These are phyloP conservation scores for Coemansia furcata DNA, from an alignment of 192 early-diverging fungal species.

Conservation along the genomic window DNA sequence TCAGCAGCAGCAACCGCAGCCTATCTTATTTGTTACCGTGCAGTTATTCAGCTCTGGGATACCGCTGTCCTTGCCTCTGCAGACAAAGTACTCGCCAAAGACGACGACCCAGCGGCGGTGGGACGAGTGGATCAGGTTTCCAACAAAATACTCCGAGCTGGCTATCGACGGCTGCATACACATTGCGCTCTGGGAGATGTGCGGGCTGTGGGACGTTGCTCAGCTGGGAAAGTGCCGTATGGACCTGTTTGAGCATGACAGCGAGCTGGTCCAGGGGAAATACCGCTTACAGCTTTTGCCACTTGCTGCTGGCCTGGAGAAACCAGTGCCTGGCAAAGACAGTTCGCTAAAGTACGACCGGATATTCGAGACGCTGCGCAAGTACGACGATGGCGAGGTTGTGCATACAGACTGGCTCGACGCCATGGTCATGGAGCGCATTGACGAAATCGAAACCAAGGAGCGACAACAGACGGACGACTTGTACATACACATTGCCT, in stretches of 20 bases:
- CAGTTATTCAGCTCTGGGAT: conserved; percentile 48
- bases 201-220: conserved; percentile 68
- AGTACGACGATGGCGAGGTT: conserved; percentile 88
- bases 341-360: conserved; percentile 60
- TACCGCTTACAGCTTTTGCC: conserved; percentile 60
- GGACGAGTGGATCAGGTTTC: conserved; percentile 93
- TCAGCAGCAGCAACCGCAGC: neutral
- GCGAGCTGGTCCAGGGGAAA: conserved; percentile 82
- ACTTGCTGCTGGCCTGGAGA: neutral
- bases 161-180: conserved; percentile 67
- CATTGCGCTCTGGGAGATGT: conserved; percentile 79
- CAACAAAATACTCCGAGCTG: conserved; percentile 83
- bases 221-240: conserved; percentile 79
- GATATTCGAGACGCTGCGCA: conserved; percentile 79
- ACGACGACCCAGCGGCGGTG: conserved; percentile 49
- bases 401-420: conserved; percentile 90
- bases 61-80: conserved; percentile 41
- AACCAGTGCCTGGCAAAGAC: conserved; percentile 39
- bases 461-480: conserved; percentile 53
- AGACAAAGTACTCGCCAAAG: conserved; percentile 39
- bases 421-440: conserved; percentile 82
- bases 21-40: conserved; percentile 36
- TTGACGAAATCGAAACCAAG: conserved; percentile 72
- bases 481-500: conserved; percentile 79
- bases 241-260: conserved; percentile 77